phyloP scores from a whole-genome alignment of 352 stramenopile genomes.

The Globisporangium abappressorium region DNA sequence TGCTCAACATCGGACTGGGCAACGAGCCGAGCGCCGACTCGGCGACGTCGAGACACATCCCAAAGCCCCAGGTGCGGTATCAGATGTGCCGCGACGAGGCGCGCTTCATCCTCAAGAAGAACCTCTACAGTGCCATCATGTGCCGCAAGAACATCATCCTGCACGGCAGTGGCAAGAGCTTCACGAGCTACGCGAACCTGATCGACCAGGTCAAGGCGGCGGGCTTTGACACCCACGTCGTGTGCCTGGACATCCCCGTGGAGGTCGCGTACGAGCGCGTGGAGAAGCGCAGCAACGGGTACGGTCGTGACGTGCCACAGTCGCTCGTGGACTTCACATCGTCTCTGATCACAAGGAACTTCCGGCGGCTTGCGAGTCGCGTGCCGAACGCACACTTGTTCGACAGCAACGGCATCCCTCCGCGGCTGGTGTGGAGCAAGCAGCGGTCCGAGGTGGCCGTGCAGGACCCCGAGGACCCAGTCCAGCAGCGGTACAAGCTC shows the following conservation, averaged over 20 bases:
- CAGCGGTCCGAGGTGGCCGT: slow-evolving; percentile 47
- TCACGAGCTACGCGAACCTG: slow-evolving; percentile 54
- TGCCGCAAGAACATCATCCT: slow-evolving; percentile 79
- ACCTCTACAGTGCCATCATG: slow-evolving; percentile 73
- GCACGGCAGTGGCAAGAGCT: slow-evolving; percentile 73
- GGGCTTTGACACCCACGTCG: slow-evolving; percentile 71
- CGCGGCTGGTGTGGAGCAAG: slow-evolving; percentile 75
- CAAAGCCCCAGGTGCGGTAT: slow-evolving; percentile 63
- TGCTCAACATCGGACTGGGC: slow-evolving; percentile 77
- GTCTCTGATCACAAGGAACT: slow-evolving; percentile 63
- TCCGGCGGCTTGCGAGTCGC: slow-evolving; percentile 50
- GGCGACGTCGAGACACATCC: slow-evolving; percentile 17
- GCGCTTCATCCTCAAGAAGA: slow-evolving; percentile 80
- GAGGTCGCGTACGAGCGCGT: slow-evolving; percentile 68
- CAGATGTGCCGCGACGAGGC: slow-evolving; percentile 79
- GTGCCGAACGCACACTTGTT: slow-evolving; percentile 75
- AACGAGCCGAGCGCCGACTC: slow-evolving; percentile 39
- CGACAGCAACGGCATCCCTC: slow-evolving; percentile 55
- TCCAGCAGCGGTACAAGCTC: slow-evolving; percentile 65
- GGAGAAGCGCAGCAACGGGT: slow-evolving; percentile 58
- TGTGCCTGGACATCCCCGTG: slow-evolving; percentile 69
- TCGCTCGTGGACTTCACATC: slow-evolving; percentile 66
- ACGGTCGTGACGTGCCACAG: slow-evolving; percentile 62
- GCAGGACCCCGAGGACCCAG: slow-evolving; percentile 39
- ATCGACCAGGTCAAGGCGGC: slow-evolving; percentile 67